Base-by-base conservation (phyloP, 306 rosid genomes). In the Prunus salicina region DNA sequence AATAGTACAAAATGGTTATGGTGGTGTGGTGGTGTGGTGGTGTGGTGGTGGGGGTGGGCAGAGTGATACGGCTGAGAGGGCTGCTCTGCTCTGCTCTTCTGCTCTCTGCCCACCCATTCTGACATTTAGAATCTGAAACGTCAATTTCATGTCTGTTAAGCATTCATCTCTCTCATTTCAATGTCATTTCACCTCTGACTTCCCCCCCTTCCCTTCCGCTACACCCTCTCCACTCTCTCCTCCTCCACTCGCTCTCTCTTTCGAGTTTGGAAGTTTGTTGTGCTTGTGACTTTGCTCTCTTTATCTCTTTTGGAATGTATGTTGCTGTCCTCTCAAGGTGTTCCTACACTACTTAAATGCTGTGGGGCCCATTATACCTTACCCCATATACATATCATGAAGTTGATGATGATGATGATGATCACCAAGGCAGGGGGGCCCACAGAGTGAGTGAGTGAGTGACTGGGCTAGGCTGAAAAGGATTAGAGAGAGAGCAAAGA, bases 41-140 rank as follows among this genome's bases (percentile, higher is more conserved):
- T 9, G 64, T 13, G 12, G 68, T 16, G 74, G 57, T 51, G 58
- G 72, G 12, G 50, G 74, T 51, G 68, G 65, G 58, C 28, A 15
- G 43, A 56, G 76, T 77, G 51, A 66, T 51, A 78, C 46, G 79
- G 82, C 58, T 64, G 64, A 45, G 52, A 67, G 18, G 43, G 81
- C 77, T 46, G 81, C 76, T 57, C 71, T 2, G 65, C 65, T 60
- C 76, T 47, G 53, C 34, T 58, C 71, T 55, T 9, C 64, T 49
- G 32, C 74, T 12, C 57, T 6, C 32, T 58, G 5, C 53, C 14
- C 43, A 38, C 10, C 27, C 0, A 8, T 69, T 80, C 91, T 95
- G 96, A 90, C 97, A 76, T 75, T 86, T 49, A 92, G 99, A 95
- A 91, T 95, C 93, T 89, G 99, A 95, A 86, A 95, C 87, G 98